Evolutionary conservation across 1,284 basidiomycete species (phyloP), one percentile per base, ranked within the genome.

Genomic region (Boletus chippewaensis): DNA sequence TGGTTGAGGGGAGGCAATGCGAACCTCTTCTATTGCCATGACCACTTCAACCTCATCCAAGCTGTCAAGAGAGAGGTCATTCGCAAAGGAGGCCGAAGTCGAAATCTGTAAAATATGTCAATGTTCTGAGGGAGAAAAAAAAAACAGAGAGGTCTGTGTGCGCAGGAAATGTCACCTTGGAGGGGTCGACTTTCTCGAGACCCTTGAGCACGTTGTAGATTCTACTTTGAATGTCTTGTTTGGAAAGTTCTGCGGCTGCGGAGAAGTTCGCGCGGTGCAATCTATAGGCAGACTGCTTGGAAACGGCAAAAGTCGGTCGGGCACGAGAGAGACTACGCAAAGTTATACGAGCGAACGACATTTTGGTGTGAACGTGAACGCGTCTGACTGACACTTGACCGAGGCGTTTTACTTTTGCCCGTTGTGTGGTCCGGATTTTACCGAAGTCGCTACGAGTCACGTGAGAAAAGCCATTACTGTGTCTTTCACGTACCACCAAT

Each of bases 21-120:
- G 40, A 69, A 92, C 95, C 84, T 99, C 95, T 74, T 99, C 96
- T 61, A 99, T 90, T 43, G 95, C 94, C 95, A 99, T 98, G 63
- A 99, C 92, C 40, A 98, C 95, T 72, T 99, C 96, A 40, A 99
- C 95, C 42, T 94, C 84, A 71, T 99, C 96, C 65, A 99, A 76
- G 64, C 94, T 97, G 75, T 99, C 96, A 45, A 99, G 80, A 36
- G 93, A 90, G 52, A 99, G 83, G 76, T 99, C 94, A 45, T 80
- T 75, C 52, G 85, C 76, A 73, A 99, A 98, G 31, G 85, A 80
- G 26, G 95, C 77, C 15, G 82, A 69, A 28, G 82, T 58, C 15
- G 83, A 75, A 61, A 99, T 77, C 95, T 97, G 59, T 20, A 47
- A 47, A 12, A 35, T 22, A 43, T 43, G 38, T 53, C 7, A 61